Percentiles rank a stretch among this genome's conserved stretches.
Conservation (phyloP, 2,329 filamentous ascomycete species). For the Aspergillus pseudoviridinutans region DNA sequence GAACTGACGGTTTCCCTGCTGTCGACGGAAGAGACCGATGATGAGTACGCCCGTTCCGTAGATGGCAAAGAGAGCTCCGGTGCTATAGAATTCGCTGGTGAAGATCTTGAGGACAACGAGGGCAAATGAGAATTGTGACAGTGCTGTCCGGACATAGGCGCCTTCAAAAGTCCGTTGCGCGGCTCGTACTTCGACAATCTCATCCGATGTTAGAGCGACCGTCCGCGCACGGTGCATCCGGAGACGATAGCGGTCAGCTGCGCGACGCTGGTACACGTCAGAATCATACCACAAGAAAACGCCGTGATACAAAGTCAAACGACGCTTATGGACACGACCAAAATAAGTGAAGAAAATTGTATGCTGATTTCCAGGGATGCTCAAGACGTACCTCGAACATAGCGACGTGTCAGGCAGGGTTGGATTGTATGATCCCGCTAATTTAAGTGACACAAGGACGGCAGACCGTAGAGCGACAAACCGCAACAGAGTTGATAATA, state of each 20-base stretch:
- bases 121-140: slow-evolving; percentile 92
- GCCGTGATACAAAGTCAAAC: neutral
- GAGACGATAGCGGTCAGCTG: slow-evolving; percentile 70
- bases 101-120: slow-evolving; percentile 96
- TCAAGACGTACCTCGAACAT: slow-evolving; percentile 27
- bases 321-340: neutral
- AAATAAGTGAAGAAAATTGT: neutral
- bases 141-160: slow-evolving; percentile 89
- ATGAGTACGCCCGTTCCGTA: slow-evolving; percentile 83
- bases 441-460: neutral
- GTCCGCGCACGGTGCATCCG: slow-evolving; percentile 80
- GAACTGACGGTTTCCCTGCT: slow-evolving; percentile 92
- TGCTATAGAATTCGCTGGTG: slow-evolving; percentile 91
- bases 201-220: slow-evolving; percentile 73
- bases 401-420: slow-evolving; percentile 1
- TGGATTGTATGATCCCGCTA: neutral
- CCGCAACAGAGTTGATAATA: neutral
- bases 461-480: neutral
- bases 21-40: slow-evolving; percentile 78
- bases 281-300: slow-evolving; percentile 1
- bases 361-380: neutral
- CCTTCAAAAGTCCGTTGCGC: slow-evolving; percentile 96
- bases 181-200: slow-evolving; percentile 91
- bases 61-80: slow-evolving; percentile 90
- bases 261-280: slow-evolving; percentile 51